phyloP scores from a whole-genome alignment of 306 rosid species.

The Cicer bijugum region DNA sequence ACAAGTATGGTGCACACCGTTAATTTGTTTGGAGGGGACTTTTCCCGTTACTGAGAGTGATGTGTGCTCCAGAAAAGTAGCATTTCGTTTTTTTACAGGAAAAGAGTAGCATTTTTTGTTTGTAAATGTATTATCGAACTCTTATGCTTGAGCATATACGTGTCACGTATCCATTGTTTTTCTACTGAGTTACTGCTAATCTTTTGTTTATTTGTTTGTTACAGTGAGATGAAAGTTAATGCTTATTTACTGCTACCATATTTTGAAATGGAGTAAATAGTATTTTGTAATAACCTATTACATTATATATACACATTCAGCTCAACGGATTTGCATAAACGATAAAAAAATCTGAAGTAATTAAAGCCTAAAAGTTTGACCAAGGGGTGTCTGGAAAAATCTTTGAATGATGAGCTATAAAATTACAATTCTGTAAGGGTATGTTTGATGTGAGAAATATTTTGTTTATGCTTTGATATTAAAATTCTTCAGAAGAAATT shows the following conservation, averaged over 20 bases:
- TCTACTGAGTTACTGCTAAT: background rate
- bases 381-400: background rate
- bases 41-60: slow-evolving; percentile 29
- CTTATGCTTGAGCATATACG: slow-evolving; percentile 20
- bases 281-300: background rate
- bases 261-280: slow-evolving; percentile 4
- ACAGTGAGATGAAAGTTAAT: background rate
- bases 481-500: too few relatives aligned
- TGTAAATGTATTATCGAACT: slow-evolving; percentile 29
- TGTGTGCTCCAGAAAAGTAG: slow-evolving; percentile 26
- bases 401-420: background rate
- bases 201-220: background rate
- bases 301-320: background rate
- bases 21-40: too few relatives aligned
- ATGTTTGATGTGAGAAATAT: too few relatives aligned
- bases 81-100: background rate
- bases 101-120: background rate
- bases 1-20: slow-evolving; percentile 17
- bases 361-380: background rate
- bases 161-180: background rate
- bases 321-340: background rate
- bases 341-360: slow-evolving; percentile 13
- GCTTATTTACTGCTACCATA: background rate
- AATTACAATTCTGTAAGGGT: too few relatives aligned
- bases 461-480: too few relatives aligned